phyloP scores from a whole-genome alignment of 306 rosid species.

The Citrullus amarus region DNA sequence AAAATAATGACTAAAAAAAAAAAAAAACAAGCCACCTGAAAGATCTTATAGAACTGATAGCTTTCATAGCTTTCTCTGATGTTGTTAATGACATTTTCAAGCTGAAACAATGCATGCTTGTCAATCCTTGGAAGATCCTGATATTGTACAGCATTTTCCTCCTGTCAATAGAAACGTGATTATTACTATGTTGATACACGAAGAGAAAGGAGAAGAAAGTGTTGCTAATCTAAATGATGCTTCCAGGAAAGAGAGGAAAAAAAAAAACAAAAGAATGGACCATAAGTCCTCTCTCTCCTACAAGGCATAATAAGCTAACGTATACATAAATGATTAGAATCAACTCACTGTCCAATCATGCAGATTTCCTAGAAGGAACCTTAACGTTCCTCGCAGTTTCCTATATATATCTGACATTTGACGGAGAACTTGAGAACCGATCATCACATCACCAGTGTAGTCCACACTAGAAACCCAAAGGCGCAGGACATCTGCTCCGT shows the following conservation, averaged over 20 bases:
- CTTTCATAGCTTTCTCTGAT: constrained; percentile 73
- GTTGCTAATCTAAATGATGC: not conserved
- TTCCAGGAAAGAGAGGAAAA: not conserved
- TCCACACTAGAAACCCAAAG: constrained; percentile 99
- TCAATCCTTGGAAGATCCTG: constrained; percentile 85
- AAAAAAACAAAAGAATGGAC: not conserved
- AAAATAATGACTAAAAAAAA: not conserved
- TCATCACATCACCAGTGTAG: constrained; percentile 76
- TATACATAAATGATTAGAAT: constrained; percentile 1
- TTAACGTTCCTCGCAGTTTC: constrained; percentile 92
- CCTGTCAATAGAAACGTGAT: constrained; percentile 31
- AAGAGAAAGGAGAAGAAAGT: not conserved
- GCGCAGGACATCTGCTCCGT: constrained; percentile 91
- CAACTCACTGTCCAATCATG: constrained; percentile 91
- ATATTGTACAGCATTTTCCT: constrained; percentile 49
- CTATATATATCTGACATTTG: constrained; percentile 94
- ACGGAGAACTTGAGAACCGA: constrained; percentile 91
- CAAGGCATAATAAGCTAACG: not conserved
- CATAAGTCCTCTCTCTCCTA: not conserved
- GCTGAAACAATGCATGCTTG: constrained; percentile 81
- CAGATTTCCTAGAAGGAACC: constrained; percentile 92
- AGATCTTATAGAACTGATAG: constrained; percentile 90
- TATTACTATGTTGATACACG: not conserved
- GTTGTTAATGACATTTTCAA: constrained; percentile 63
- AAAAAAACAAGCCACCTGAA: constrained; percentile 48